These are phyloP conservation scores for Sporodiniella umbellata DNA, from an alignment of 371 early-diverging fungal species.

Conservation along the genomic window DNA sequence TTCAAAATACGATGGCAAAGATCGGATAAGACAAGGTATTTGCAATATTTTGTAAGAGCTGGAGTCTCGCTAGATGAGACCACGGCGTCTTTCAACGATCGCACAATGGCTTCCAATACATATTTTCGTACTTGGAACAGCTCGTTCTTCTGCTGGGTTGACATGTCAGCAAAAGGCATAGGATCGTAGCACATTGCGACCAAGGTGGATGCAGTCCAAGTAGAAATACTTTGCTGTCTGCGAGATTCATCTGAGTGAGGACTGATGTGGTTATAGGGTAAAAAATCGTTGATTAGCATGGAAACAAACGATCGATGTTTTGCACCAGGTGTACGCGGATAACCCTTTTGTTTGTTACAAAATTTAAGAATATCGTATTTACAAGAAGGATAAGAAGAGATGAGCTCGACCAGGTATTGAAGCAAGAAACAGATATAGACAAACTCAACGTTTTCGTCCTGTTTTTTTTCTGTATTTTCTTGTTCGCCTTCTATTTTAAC, in stretches of 20 bases:
- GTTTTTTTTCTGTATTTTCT: conserved; percentile 14
- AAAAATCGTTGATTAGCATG: conserved; percentile 60
- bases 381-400: conserved; percentile 82
- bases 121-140: conserved; percentile 64
- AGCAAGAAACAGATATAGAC: conserved; percentile 81
- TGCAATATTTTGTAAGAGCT: conserved; percentile 62
- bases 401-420: conserved; percentile 83
- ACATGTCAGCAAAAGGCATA: conserved; percentile 38
- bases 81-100: conserved; percentile 62
- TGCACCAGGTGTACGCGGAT: conserved; percentile 34
- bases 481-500: conserved; percentile 11
- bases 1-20: conserved; percentile 71
- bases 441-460: conserved; percentile 38
- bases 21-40: conserved; percentile 68
- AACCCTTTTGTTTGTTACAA: conserved; percentile 44
- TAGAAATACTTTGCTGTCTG: conserved; percentile 62
- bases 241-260: conserved; percentile 50
- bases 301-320: conserved; percentile 39
- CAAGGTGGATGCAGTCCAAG: conserved; percentile 61
- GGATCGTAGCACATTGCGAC: conserved; percentile 56
- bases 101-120: conserved; percentile 61
- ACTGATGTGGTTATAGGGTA: conserved; percentile 56
- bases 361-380: conserved; percentile 69
- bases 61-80: conserved; percentile 48
- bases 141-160: conserved; percentile 51